These are phyloP conservation scores for Casaregolazyma lundiana DNA, from an alignment of 1,139 yeast species.

Conservation along the genomic window DNA sequence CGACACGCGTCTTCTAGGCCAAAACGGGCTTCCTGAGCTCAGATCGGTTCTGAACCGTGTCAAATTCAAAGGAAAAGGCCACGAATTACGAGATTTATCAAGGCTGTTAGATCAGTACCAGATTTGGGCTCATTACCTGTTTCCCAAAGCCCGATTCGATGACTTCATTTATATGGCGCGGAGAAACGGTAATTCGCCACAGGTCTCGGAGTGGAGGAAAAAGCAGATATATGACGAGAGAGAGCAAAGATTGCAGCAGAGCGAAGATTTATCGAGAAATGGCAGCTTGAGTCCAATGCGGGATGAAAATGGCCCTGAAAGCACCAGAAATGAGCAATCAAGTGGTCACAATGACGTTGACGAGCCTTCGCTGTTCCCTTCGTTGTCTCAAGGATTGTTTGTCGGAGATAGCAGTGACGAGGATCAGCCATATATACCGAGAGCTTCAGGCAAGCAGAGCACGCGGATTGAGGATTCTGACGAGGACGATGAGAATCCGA, in stretches of 20 bases:
- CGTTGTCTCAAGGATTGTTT: constrained; percentile 1
- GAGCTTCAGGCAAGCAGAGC: not conserved
- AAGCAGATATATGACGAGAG: not conserved
- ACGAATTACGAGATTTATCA: constrained; percentile 42
- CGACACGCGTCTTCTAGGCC: constrained; percentile 31
- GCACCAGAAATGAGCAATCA: not conserved
- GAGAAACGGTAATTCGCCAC: constrained; percentile 29
- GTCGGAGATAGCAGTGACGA: constrained; percentile 3
- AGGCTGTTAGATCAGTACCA: constrained; percentile 64
- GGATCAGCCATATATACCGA: not conserved
- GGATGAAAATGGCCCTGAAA: not conserved
- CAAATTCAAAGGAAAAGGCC: constrained; percentile 37
- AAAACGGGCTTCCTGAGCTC: constrained; percentile 34
- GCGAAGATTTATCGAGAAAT: not conserved
- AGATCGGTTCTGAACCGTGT: constrained; percentile 24
- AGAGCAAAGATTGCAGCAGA: not conserved
- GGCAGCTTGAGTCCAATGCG: not conserved
- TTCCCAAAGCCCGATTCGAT: constrained; percentile 70
- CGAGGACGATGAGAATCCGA: not conserved
- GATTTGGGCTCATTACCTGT: constrained; percentile 78
- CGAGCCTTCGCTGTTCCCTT: not conserved
- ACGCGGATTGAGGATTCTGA: not conserved
- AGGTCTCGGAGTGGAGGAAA: constrained; percentile 20
- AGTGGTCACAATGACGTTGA: not conserved
- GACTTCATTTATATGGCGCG: constrained; percentile 45